phyloP scores from a whole-genome alignment of 306 rosid species.

The Rosa chinensis region DNA sequence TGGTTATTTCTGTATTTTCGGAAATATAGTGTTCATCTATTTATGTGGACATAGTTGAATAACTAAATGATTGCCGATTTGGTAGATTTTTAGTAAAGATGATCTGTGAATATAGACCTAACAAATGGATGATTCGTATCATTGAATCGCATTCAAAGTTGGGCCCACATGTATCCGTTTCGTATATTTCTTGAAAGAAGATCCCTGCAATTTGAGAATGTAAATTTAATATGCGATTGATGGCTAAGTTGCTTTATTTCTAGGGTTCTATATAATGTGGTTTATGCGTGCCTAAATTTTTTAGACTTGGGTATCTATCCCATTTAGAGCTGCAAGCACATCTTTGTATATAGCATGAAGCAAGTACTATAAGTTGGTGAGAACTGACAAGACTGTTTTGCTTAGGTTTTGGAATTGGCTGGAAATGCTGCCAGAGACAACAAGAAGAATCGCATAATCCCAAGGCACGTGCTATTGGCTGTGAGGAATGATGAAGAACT shows the following conservation, averaged over 20 bases:
- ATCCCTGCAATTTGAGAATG: not conserved
- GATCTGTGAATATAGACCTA: not conserved
- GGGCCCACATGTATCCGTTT: not conserved
- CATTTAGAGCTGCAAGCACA: not conserved
- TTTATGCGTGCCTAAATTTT: not conserved
- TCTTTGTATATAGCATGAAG: not conserved
- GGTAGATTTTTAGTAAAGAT: not conserved
- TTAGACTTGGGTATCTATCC: no score
- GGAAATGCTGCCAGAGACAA: constrained; percentile 59
- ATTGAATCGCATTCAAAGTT: not conserved
- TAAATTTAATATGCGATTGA: not conserved
- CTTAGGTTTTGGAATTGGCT: constrained; percentile 54
- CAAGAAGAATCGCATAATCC: constrained; percentile 46
- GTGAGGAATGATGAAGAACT: constrained; percentile 58
- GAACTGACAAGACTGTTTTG: not conserved
- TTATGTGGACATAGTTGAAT: not conserved
- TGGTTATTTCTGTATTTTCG: not conserved
- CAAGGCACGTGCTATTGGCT: constrained; percentile 48
- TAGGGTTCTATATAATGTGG: not conserved
- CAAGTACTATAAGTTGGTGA: not conserved
- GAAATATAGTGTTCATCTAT: not conserved
- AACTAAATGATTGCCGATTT: not conserved
- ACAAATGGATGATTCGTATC: not conserved
- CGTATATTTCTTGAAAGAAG: not conserved
- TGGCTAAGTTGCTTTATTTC: not conserved